Base-by-base conservation (phyloP, 1,284 basidiomycete species). In the Blastosporella zonata region DNA sequence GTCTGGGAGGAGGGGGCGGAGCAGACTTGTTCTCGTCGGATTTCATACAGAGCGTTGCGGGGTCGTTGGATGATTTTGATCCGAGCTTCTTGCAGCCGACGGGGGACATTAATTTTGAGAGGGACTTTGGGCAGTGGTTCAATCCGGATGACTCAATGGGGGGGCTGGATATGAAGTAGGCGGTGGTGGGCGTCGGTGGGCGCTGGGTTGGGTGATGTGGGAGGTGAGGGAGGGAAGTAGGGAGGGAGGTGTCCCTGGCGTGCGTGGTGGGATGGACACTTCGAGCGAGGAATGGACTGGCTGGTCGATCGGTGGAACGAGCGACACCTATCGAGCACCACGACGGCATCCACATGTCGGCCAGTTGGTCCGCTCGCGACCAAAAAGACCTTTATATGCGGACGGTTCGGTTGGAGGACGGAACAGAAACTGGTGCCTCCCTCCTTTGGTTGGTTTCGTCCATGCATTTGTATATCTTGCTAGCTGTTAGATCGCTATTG, bases 121-220 rank as follows among this genome's bases (percentile, higher is more conserved):
- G 79, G 57, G 82, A 83, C 57, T 84, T 84, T 63, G 78, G 79
- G 43, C 79, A 82, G 55, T 85, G 82, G 82, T 84, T 85, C 57
- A 79, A 79, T 59, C 74, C 70, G 18, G 72, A 78, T 47, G 77
- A 78, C 53, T 60, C 29, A 22, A 49, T 63, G 37, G 10, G 31
- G 21, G 54, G 59, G n/a, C 49, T 64, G 55, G 65, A 67, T 59
- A 65, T 58, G 62, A 61, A 62, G 49, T 31, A 12, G 6, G 12
- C 3, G 29, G 29, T 6, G 29, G 12, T 31, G 25, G 10, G 10
- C 10, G 5, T 27, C 10, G 25, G 2, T 13, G 15, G 25, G 12
- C 18, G 6, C 18, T 33, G 28, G 17, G 33, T 6, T 40, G 20
- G n/a, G 25, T 5, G 21, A 10, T 5, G 25, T 6, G 25, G 25